These are phyloP conservation scores for Cyberlindnera mississippiensis DNA, from an alignment of 805 yeast genomes.

Conservation along the genomic window DNA sequence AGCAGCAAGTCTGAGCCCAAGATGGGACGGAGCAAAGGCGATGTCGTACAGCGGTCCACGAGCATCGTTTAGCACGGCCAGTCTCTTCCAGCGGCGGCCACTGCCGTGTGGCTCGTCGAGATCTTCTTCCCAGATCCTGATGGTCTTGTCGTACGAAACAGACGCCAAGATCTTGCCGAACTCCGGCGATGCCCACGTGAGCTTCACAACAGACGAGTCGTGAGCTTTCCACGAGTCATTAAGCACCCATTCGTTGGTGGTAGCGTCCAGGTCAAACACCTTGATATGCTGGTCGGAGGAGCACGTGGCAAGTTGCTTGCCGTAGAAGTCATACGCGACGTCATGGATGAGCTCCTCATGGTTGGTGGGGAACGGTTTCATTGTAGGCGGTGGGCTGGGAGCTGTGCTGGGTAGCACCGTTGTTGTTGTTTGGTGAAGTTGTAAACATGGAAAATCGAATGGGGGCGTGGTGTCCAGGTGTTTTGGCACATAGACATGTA, in stretches of 20 bases:
- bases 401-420: too few species aligned
- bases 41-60: slow-evolving; percentile 87
- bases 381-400: too few species aligned
- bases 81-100: slow-evolving; percentile 79
- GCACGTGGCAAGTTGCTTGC: slow-evolving; percentile 88
- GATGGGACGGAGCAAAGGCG: slow-evolving; percentile 82
- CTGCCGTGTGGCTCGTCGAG: slow-evolving; percentile 69
- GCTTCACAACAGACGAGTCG: slow-evolving; percentile 76
- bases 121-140: slow-evolving; percentile 88
- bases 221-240: slow-evolving; percentile 96
- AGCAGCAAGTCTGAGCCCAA: slow-evolving; percentile 78
- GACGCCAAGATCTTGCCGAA: slow-evolving; percentile 84
- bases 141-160: slow-evolving; percentile 85
- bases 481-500: too few species aligned
- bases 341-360: slow-evolving; percentile 93
- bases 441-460: too few species aligned
- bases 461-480: slow-evolving; percentile 1
- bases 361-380: slow-evolving; percentile 79
- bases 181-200: slow-evolving; percentile 94
- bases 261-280: slow-evolving; percentile 72
- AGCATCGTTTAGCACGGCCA: slow-evolving; percentile 78
- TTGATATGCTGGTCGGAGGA: slow-evolving; percentile 93
- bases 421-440: too few species aligned
- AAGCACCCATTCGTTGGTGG: slow-evolving; percentile 71
- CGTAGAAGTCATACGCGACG: slow-evolving; percentile 88